These are phyloP conservation scores for Neofusicoccum umdonicola DNA, from an alignment of 2,329 filamentous ascomycete species.

Conservation along the genomic window DNA sequence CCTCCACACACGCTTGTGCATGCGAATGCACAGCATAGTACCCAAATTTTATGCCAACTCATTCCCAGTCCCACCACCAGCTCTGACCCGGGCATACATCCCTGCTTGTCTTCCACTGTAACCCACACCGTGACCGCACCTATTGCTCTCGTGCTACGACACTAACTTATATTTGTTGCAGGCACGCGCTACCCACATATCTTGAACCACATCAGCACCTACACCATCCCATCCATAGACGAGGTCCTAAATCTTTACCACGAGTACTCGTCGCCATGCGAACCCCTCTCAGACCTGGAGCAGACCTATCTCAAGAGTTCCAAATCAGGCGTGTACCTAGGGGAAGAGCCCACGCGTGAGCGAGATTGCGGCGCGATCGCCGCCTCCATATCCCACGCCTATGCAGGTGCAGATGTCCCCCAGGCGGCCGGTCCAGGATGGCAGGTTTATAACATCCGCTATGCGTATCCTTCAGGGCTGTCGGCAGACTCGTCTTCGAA, in stretches of 20 bases:
- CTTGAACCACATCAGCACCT: slow-evolving; percentile 4
- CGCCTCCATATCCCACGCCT: not conserved
- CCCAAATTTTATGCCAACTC: not conserved
- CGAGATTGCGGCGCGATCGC: not conserved
- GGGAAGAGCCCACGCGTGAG: not conserved
- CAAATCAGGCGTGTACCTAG: not conserved
- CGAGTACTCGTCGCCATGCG: not conserved
- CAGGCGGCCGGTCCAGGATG: not conserved
- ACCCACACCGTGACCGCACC: not conserved
- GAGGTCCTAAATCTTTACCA: slow-evolving; percentile 2
- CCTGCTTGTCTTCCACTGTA: not conserved
- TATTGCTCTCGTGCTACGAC: too few species aligned
- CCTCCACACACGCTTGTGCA: too few species aligned
- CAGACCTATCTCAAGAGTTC: not conserved
- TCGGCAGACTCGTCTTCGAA: not conserved
- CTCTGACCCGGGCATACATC: not conserved
- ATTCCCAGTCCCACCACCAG: not conserved
- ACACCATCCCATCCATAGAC: slow-evolving; percentile 9
- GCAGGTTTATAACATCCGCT: not conserved
- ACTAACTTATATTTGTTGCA: not conserved
- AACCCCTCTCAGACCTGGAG: not conserved
- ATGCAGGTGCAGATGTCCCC: not conserved
- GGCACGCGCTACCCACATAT: slow-evolving; percentile 13
- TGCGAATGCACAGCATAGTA: not conserved
- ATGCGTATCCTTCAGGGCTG: not conserved